phyloP scores from a whole-genome alignment of 148 eudicot species.

The Camellia granthamiana region DNA sequence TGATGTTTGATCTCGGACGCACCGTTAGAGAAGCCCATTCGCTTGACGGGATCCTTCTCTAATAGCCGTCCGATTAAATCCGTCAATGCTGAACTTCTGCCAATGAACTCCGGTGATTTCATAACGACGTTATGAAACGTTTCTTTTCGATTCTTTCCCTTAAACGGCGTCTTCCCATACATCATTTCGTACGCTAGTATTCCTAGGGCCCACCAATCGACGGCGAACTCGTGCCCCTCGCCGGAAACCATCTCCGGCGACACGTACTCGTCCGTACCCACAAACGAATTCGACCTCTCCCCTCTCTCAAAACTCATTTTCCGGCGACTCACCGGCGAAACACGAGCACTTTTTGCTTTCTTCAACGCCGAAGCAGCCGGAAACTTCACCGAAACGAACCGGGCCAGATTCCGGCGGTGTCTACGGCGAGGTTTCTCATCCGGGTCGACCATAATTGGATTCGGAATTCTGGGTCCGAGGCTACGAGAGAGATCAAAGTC shows the following conservation, averaged over 20 bases:
- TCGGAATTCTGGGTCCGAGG: constrained; percentile 15
- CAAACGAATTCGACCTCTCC: constrained; percentile 61
- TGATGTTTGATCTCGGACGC: constrained; percentile 65
- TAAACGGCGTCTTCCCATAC: constrained; percentile 77
- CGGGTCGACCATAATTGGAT: constrained; percentile 16
- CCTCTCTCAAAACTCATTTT: constrained; percentile 31
- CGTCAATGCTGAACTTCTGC: constrained; percentile 43
- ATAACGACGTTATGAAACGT: constrained; percentile 53
- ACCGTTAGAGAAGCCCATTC: constrained; percentile 58
- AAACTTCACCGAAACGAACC: constrained; percentile 12
- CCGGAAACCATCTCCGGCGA: constrained; percentile 79
- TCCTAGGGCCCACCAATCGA: constrained; percentile 93
- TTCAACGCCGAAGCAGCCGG: constrained; percentile 18
- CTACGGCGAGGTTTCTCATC: neutral
- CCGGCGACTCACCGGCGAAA: constrained; percentile 49
- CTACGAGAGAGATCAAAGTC: constrained; percentile 77
- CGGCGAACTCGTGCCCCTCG: constrained; percentile 65
- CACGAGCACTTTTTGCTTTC: constrained; percentile 56
- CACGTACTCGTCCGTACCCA: constrained; percentile 75
- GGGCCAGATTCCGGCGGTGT: constrained; percentile 18
- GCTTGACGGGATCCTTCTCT: constrained; percentile 57
- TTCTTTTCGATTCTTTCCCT: constrained; percentile 60
- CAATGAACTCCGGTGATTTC: constrained; percentile 41
- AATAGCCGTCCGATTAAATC: constrained; percentile 61
- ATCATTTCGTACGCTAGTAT: constrained; percentile 70